Conservation (phyloP, 2,329 filamentous ascomycete species). For the Cyphellophora europaea region DNA sequence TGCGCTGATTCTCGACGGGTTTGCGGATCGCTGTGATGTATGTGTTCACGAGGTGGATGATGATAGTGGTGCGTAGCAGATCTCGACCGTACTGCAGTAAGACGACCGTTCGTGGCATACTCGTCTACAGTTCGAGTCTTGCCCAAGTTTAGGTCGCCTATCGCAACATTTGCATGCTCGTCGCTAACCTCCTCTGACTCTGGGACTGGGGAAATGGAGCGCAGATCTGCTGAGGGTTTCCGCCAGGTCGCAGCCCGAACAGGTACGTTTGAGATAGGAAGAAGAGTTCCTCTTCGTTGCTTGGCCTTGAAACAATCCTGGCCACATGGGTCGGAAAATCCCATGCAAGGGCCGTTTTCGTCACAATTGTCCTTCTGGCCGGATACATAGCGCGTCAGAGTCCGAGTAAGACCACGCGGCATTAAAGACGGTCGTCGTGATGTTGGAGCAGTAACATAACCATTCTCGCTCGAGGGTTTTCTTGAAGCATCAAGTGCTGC, state of each 20-base stretch:
- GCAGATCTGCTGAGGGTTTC: not conserved
- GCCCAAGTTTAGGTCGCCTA: too few relatives aligned
- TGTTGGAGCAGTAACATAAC: constrained; percentile 11
- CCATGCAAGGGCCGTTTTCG: constrained; percentile 50
- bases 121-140: too few relatives aligned
- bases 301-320: constrained; percentile 48
- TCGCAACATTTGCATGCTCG: not conserved
- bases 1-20: too few relatives aligned
- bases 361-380: constrained; percentile 44
- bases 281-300: constrained; percentile 15
- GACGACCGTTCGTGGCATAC: too few relatives aligned
- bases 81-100: constrained; percentile 11
- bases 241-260: not conserved
- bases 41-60: constrained; percentile 16
- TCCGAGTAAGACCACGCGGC: constrained; percentile 24
- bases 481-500: constrained; percentile 3
- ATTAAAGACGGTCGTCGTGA: constrained; percentile 25
- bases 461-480: constrained; percentile 3
- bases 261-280: constrained; percentile 4
- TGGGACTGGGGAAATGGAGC: not conserved
- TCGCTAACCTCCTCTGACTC: not conserved
- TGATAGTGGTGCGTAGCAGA: constrained; percentile 18
- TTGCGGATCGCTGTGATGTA: not conserved
- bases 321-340: constrained; percentile 53
- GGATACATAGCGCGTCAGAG: constrained; percentile 40